phyloP scores from a whole-genome alignment of 495 filamentous ascomycete species.

The Podospora pseudoanserina region DNA sequence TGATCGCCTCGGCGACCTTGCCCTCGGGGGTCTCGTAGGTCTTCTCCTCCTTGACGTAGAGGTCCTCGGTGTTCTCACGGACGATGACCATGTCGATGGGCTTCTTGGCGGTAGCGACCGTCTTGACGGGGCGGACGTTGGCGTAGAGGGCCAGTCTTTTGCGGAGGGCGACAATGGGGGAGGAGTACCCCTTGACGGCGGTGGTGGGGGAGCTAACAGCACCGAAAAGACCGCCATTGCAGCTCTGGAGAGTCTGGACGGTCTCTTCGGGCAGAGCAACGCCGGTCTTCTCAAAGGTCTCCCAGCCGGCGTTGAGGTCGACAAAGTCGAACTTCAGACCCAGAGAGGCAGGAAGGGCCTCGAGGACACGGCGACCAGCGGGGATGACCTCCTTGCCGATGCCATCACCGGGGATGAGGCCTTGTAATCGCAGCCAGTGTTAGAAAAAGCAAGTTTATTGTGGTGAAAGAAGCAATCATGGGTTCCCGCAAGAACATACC shows the following conservation, averaged over 20 bases:
- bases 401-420: conserved; percentile 95
- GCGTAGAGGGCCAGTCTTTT: conserved; percentile 94
- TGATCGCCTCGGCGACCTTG: conserved; percentile 94
- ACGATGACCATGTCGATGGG: conserved; percentile 97
- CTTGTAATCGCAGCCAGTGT: conserved; percentile 38
- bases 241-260: conserved; percentile 81
- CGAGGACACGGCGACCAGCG: conserved; percentile 83
- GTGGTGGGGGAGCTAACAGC: conserved; percentile 89
- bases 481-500: conserved; percentile 40
- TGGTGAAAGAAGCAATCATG: conserved; percentile 11
- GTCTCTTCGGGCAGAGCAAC: conserved; percentile 85
- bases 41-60: conserved; percentile 96
- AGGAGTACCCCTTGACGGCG: conserved; percentile 91
- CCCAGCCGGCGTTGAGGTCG: conserved; percentile 87
- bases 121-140: conserved; percentile 96
- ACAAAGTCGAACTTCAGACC: conserved; percentile 91
- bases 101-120: conserved; percentile 54
- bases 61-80: conserved; percentile 96
- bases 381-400: conserved; percentile 99
- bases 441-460: not conserved
- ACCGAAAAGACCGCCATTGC: conserved; percentile 94
- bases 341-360: conserved; percentile 78
- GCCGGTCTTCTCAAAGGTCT: conserved; percentile 85
- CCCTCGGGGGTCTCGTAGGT: conserved; percentile 69
- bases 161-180: conserved; percentile 93